These are phyloP conservation scores for Wallacemonas sp. DNA, from an alignment of 208 protist genomes.

Conservation along the genomic window DNA sequence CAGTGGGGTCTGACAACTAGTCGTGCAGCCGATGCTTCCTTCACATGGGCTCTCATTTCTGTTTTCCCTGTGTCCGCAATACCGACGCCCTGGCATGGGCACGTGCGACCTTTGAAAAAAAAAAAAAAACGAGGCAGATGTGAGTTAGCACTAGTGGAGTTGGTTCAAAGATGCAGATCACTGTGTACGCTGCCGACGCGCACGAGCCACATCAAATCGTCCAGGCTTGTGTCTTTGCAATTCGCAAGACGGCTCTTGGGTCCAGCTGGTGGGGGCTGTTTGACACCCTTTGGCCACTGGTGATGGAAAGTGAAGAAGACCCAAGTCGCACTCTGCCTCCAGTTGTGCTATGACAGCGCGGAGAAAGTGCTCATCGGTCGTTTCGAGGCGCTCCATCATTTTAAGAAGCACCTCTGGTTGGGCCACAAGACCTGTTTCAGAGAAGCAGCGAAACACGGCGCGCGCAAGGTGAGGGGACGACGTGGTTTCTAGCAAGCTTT, in stretches of 20 bases:
- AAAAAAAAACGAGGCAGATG: too few relatives aligned
- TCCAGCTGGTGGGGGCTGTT: too few relatives aligned
- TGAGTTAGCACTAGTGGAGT: too few relatives aligned
- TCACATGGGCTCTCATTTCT: too few relatives aligned
- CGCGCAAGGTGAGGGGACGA: background rate
- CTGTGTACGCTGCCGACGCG: background rate
- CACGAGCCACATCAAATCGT: background rate
- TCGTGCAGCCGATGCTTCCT: too few relatives aligned
- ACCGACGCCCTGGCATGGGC: too few relatives aligned
- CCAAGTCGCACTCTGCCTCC: constrained; percentile 6
- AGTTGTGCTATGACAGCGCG: background rate
- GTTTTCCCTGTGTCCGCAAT: too few relatives aligned
- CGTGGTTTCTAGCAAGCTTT: constrained; percentile 1
- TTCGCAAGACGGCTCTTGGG: too few relatives aligned
- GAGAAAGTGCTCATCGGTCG: background rate
- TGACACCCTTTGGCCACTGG: background rate
- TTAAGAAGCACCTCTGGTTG: background rate
- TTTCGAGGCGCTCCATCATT: background rate
- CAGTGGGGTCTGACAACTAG: too few relatives aligned
- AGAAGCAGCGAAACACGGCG: constrained; percentile 8
- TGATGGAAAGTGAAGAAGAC: constrained; percentile 3
- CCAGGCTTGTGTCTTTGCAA: too few relatives aligned
- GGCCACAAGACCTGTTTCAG: background rate
- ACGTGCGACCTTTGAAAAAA: too few relatives aligned
- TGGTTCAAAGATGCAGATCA: too few relatives aligned